Evolutionary conservation across 1,284 basidiomycete species (phyloP), one percentile per base, ranked within the genome.

Genomic region (Singerocomus rubriflavus): DNA sequence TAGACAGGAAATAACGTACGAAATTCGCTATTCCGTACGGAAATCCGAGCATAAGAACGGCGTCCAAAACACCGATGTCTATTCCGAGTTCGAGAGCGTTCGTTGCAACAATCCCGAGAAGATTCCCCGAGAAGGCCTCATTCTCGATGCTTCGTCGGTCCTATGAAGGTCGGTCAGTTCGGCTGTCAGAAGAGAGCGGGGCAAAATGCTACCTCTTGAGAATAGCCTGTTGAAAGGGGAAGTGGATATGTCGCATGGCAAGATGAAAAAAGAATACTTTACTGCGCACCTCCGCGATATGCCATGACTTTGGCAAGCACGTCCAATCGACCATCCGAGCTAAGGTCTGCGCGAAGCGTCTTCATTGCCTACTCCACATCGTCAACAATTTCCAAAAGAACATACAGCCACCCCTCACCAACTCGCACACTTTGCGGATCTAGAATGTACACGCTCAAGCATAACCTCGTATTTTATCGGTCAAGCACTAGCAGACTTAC

Each of bases 21-120:
- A 91, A 84, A 60, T 85, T 91, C 1, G 89, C 85, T 43, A 93
- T 71, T 50, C 79, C 84, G 49, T 83, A 79, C 0, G 93, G 93
- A 63, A 95, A 93, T 1, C 91, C 91, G 17, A 94, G 79, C 81
- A 93, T 90, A 52, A 96, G 81, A 31, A 96, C 93, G 1, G 89
- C 91, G 64, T 96, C 93, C 30, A 96, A 71, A 17, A 80, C 81
- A 13, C 92, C 93, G 38, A 96, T 95, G 62, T 96, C 93, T 29
- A 96, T 88, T 32, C 93, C 93, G 1, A 96, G 80, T 67, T 96
- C 93, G 12, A 96, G 77, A 0, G 93, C 93, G 54, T 92, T 93
- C 0, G 93, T 96, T 0, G 92, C 91, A n/a, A 96, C 78, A 40
- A 96, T 89, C 6, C 93, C 88, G 0, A 95, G 77, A 11, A 94